Conservation (phyloP, 192 early-diverging fungal species). For the Backusella parvicylindrica region DNA sequence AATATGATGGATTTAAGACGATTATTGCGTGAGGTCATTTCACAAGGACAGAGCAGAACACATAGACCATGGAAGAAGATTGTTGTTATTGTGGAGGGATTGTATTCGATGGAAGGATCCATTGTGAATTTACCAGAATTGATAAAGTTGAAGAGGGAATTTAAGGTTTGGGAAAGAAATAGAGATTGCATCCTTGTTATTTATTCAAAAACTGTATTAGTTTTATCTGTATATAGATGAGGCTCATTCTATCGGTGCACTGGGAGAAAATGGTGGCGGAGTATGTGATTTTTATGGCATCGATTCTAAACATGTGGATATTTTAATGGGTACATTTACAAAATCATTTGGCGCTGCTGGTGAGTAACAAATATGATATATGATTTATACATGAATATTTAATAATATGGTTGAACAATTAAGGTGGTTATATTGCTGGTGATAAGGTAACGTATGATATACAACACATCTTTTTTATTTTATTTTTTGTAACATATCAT, state of each 20-base stretch:
- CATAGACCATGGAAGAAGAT: slow-evolving; percentile 96
- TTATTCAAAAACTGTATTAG: slow-evolving; percentile 5
- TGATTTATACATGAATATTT: not conserved
- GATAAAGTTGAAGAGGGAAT: slow-evolving; percentile 74
- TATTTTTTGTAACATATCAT: not conserved
- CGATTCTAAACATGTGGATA: slow-evolving; percentile 79
- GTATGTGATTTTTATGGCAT: slow-evolving; percentile 87
- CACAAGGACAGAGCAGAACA: slow-evolving; percentile 87
- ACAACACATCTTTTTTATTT: not conserved
- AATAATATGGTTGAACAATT: too few relatives aligned
- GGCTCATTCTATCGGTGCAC: slow-evolving; percentile 87
- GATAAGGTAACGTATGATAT: slow-evolving; percentile 50
- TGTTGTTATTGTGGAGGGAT: slow-evolving; percentile 83
- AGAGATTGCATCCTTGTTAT: not conserved
- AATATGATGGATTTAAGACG: slow-evolving; percentile 64
- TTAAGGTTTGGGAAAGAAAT: slow-evolving; percentile 42
- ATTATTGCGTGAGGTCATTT: slow-evolving; percentile 73
- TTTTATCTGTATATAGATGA: slow-evolving; percentile 92
- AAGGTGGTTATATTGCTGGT: slow-evolving; percentile 77
- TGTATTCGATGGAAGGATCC: slow-evolving; percentile 93
- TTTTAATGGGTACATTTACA: slow-evolving; percentile 91
- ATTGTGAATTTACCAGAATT: slow-evolving; percentile 76
- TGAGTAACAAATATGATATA: not conserved
- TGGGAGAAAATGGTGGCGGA: slow-evolving; percentile 85
- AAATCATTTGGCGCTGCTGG: slow-evolving; percentile 94